Percentiles rank a stretch among this genome's conserved stretches.
These are phyloP conservation scores for Aleurites moluccanus DNA, from an alignment of 441 rosid genomes.

Conservation along the genomic window DNA sequence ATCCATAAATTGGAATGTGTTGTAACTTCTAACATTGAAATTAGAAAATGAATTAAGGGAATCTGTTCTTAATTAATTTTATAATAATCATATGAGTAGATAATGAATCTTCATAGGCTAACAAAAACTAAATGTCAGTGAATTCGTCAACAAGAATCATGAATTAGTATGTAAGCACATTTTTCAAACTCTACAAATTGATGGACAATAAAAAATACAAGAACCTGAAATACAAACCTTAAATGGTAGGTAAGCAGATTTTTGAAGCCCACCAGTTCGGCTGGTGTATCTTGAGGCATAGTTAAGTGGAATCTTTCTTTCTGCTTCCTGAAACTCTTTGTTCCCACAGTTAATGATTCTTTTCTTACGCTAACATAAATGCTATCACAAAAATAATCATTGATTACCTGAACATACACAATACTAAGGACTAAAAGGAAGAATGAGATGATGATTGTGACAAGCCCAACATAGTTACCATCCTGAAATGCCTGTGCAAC, in stretches of 20 bases:
- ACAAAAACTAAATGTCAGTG: neutral
- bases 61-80: neutral
- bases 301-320: constrained; percentile 94
- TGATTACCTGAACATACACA: constrained; percentile 93
- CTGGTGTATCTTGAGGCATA: constrained; percentile 93
- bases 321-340: constrained; percentile 84
- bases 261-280: constrained; percentile 77
- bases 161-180: constrained; percentile 7
- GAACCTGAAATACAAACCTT: constrained; percentile 51
- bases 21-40: too few species aligned
- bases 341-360: constrained; percentile 29
- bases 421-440: constrained; percentile 81
- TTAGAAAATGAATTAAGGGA: neutral
- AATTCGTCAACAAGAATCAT: constrained; percentile 3
- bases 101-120: neutral
- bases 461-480: constrained; percentile 89
- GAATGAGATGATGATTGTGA: constrained; percentile 64
- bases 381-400: constrained; percentile 15
- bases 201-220: constrained; percentile 1
- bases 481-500: constrained; percentile 77
- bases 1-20: neutral
- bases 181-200: constrained; percentile 1
- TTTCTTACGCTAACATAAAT: constrained; percentile 18
- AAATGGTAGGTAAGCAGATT: constrained; percentile 91
- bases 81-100: neutral